Conservation (phyloP, 2,329 filamentous ascomycete species). For the Fusarium udum region DNA sequence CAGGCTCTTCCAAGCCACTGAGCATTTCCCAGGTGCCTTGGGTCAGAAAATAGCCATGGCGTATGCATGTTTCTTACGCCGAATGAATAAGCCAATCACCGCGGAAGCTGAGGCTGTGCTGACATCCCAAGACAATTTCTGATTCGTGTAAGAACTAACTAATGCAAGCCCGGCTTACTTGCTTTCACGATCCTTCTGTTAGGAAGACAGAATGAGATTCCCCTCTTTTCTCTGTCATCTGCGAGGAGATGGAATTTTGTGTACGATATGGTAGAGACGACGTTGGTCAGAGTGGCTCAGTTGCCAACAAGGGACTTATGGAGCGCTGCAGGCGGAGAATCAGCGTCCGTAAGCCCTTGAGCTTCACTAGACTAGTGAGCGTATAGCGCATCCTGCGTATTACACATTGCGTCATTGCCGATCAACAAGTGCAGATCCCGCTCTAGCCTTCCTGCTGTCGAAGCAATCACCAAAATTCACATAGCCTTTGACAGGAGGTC, state of each 20-base stretch:
- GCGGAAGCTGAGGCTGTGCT: background rate
- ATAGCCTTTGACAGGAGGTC: background rate
- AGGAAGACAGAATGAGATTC: background rate
- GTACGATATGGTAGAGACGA: background rate
- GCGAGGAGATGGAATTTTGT: accelerated
- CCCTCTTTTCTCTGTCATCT: background rate
- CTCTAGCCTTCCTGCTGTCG: background rate
- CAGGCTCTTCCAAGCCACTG: accelerated
- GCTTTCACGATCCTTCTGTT: accelerated
- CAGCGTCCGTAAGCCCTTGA: background rate
- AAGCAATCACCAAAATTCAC: background rate
- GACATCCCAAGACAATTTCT: background rate
- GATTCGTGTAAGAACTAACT: background rate
- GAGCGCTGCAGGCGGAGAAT: too few species aligned
- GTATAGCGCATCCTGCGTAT: background rate
- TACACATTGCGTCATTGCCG: background rate
- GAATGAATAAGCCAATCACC: background rate
- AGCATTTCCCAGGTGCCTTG: too few species aligned
- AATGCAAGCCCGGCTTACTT: background rate
- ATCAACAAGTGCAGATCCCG: background rate
- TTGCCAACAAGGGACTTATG: background rate
- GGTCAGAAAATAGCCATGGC: too few species aligned
- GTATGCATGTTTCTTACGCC: background rate
- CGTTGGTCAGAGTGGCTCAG: background rate
- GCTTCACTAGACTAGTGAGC: background rate